Evolutionary conservation across 73 alveolate species (phyloP).

Genomic region (Paraurostyla sp.): DNA sequence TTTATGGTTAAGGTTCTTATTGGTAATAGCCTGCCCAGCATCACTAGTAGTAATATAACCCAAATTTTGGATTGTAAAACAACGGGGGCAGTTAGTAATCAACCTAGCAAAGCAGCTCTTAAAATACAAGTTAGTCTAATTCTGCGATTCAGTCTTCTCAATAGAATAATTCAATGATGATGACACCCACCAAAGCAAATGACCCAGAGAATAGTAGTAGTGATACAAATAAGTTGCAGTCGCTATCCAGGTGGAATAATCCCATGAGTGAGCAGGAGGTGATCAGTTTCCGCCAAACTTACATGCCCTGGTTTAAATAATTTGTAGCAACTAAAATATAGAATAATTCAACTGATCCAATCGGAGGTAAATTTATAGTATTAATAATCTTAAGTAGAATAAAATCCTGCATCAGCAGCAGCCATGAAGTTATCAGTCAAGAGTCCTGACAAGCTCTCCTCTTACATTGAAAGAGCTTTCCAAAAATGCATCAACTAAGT

Average conservation of each 20-base stretch:
- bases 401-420: conserved; percentile 58
- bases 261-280: conserved; percentile 9
- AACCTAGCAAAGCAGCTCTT: conserved; percentile 5
- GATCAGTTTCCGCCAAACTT: neutral
- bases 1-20: neutral
- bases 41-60: neutral
- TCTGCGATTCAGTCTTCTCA: conserved; percentile 54
- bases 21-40: neutral
- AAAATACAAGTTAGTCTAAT: conserved; percentile 35
- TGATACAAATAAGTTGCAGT: no score
- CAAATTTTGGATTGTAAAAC: neutral
- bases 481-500: conserved; percentile 71
- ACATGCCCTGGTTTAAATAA: conserved; percentile 55
- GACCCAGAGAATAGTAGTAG: neutral
- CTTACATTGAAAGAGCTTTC: conserved; percentile 79
- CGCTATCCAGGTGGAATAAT: neutral
- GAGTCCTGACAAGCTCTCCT: conserved; percentile 71
- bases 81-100: neutral
- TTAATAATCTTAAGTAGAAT: conserved; percentile 9
- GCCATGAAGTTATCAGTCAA: conserved; percentile 43
- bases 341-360: conserved; percentile 21
- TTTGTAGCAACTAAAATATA: conserved; percentile 26
- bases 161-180: conserved; percentile 10
- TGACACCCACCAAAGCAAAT: neutral
- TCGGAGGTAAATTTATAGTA: conserved; percentile 3